Evolutionary conservation across 2,329 filamentous ascomycete genomes (phyloP).

Genomic region (Aschersonia sp.): DNA sequence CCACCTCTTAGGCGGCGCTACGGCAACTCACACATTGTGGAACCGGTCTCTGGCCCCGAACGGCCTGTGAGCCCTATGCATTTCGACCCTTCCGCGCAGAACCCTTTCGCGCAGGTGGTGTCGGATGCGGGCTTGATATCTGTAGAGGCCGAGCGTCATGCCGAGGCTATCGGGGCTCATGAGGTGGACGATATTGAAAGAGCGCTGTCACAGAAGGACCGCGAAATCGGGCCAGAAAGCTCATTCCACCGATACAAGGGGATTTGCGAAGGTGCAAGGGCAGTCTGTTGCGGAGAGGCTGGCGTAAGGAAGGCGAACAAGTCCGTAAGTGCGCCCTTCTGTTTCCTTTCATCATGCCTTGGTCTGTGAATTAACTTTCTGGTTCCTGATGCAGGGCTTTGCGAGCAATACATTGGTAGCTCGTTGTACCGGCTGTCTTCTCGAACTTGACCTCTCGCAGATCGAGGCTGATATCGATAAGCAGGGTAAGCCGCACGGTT

Average conservation of each 20-base stretch:
- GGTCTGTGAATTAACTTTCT: not conserved
- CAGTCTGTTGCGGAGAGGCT: slow-evolving; percentile 30
- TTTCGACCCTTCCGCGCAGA: slow-evolving; percentile 1
- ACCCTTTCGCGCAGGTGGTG: not conserved
- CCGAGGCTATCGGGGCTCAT: not conserved
- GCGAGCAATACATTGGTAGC: slow-evolving; percentile 27
- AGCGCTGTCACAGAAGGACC: slow-evolving; percentile 14
- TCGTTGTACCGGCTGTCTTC: slow-evolving; percentile 37
- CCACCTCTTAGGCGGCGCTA: not conserved
- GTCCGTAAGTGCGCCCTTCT: slow-evolving; percentile 19
- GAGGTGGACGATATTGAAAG: no score
- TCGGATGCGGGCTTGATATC: slow-evolving; percentile 9
- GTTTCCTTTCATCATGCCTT: not conserved
- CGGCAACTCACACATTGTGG: no score
- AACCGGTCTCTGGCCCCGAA: no score
- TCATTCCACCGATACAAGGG: slow-evolving; percentile 39
- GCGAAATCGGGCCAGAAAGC: slow-evolving; percentile 27
- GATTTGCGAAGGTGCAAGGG: slow-evolving; percentile 40
- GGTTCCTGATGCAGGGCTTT: slow-evolving; percentile 19
- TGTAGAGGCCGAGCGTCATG: slow-evolving; percentile 5
- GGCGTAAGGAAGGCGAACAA: slow-evolving; percentile 37
- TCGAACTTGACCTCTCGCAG: slow-evolving; percentile 36
- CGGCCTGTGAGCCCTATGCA: no score
- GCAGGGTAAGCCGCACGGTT: slow-evolving; percentile 17
- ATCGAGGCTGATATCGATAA: slow-evolving; percentile 37